Conservation (phyloP, 2,329 filamentous ascomycete genomes). For the Fusarium sp. region DNA sequence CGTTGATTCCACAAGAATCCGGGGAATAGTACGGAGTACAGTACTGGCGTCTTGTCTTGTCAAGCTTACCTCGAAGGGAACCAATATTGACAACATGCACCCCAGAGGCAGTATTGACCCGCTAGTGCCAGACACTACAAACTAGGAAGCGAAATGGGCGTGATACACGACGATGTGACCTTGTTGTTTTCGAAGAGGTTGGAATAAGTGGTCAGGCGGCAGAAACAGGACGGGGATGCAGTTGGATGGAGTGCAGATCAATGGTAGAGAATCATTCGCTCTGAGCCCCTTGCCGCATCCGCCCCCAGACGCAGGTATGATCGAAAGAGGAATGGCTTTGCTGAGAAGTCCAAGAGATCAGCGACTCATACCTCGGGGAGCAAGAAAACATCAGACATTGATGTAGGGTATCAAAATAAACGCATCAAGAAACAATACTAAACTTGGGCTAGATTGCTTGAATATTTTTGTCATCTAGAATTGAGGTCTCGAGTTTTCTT, state of each 20-base stretch:
- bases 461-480: neutral
- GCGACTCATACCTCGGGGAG: conserved; percentile 15
- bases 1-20: conserved; percentile 15
- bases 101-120: conserved; percentile 10
- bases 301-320: conserved; percentile 32
- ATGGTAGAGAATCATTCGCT: conserved; percentile 34
- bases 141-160: conserved; percentile 17
- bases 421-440: neutral
- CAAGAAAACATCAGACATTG: neutral
- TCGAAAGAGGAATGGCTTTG: conserved; percentile 33
- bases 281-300: conserved; percentile 15
- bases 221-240: conserved; percentile 31
- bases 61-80: conserved; percentile 16
- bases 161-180: conserved; percentile 24
- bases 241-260: conserved; percentile 34
- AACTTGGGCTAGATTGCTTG: fast-evolving
- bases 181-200: conserved; percentile 33
- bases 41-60: conserved; percentile 9
- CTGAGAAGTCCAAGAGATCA: conserved; percentile 16
- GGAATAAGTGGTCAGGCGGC: conserved; percentile 41
- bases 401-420: neutral
- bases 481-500: neutral
- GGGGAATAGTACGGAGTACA: conserved; percentile 15
- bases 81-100: conserved; percentile 19
- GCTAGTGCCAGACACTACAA: conserved; percentile 17